A percentile compares a stretch with the other conserved stretches of the same genome.
Evolutionary conservation across 2,329 filamentous ascomycete species (phyloP).

Genomic region (Aspergillus niger): DNA sequence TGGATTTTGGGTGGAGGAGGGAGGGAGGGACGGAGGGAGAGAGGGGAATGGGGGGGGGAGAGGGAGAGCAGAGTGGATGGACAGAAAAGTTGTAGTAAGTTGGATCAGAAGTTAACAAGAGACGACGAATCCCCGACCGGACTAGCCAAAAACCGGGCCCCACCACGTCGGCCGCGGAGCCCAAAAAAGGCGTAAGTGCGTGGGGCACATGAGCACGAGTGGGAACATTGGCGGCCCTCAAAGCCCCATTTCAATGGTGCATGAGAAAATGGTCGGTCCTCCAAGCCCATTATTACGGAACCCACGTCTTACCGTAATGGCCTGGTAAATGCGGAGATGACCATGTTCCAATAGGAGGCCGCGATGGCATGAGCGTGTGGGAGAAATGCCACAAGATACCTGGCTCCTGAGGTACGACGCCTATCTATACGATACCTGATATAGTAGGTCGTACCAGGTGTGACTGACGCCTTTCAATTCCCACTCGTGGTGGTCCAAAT

Average conservation of each 20-base stretch:
- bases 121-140: constrained; percentile 15
- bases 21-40: background rate
- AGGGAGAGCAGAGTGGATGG: background rate
- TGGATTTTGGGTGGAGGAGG: background rate
- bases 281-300: constrained; percentile 16
- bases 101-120: constrained; percentile 12
- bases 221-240: constrained; percentile 20
- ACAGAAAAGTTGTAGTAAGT: background rate
- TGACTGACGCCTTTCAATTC: background rate
- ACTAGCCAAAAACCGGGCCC: constrained; percentile 12
- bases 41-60: background rate
- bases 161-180: constrained; percentile 27
- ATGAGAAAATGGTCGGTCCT: constrained; percentile 7
- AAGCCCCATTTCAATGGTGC: constrained; percentile 21
- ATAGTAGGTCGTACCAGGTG: constrained; percentile 5
- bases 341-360: constrained; percentile 10
- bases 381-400: constrained; percentile 5
- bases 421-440: constrained; percentile 3
- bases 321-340: constrained; percentile 19
- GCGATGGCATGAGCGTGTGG: constrained; percentile 1
- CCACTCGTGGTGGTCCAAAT: constrained; percentile 2
- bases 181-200: constrained; percentile 27
- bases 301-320: constrained; percentile 14
- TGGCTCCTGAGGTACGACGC: constrained; percentile 4
- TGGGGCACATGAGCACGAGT: constrained; percentile 29